These are phyloP conservation scores for Ramularia endophylla DNA, from an alignment of 2,329 filamentous ascomycete genomes.

Conservation along the genomic window DNA sequence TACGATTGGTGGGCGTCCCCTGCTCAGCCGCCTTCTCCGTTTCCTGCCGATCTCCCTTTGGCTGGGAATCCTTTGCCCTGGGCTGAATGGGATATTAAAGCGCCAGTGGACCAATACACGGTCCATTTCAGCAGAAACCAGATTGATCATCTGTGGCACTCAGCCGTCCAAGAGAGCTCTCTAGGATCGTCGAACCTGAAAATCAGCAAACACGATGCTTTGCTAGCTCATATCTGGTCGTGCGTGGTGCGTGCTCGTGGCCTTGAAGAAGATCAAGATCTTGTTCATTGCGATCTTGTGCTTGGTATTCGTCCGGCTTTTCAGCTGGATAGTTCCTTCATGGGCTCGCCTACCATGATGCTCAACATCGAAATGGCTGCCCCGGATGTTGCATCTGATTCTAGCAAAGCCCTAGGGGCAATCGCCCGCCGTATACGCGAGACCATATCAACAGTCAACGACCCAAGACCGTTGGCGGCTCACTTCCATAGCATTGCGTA, in stretches of 20 bases:
- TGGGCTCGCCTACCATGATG: conserved; percentile 9
- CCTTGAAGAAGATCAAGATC: not conserved
- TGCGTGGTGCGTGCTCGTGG: conserved; percentile 7
- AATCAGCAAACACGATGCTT: conserved; percentile 7
- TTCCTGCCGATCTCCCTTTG: not conserved
- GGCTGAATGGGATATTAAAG: conserved; percentile 1
- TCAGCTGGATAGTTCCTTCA: conserved; percentile 1
- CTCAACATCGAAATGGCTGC: conserved; percentile 7
- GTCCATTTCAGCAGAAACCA: conserved; percentile 5
- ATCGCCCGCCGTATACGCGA: conserved; percentile 1
- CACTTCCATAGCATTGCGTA: conserved; percentile 8
- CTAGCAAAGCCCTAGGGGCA: not conserved
- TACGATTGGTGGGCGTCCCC: conserved; percentile 7
- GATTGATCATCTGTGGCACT: conserved; percentile 4
- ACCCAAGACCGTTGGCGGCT: not conserved
- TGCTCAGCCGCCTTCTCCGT: conserved; percentile 2
- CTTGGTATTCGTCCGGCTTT: conserved; percentile 5
- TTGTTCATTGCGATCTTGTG: conserved; percentile 6
- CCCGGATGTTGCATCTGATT: conserved; percentile 1
- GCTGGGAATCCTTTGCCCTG: conserved; percentile 3
- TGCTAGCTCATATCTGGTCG: conserved; percentile 9
- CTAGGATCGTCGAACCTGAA: not conserved
- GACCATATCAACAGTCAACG: conserved; percentile 1
- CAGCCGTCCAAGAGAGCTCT: not conserved
- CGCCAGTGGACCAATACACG: conserved; percentile 3